Percentiles rank a stretch among this genome's conserved stretches.
These are phyloP conservation scores for Meyerozyma smithsonii DNA, from an alignment of 1,139 yeast genomes.

Conservation along the genomic window DNA sequence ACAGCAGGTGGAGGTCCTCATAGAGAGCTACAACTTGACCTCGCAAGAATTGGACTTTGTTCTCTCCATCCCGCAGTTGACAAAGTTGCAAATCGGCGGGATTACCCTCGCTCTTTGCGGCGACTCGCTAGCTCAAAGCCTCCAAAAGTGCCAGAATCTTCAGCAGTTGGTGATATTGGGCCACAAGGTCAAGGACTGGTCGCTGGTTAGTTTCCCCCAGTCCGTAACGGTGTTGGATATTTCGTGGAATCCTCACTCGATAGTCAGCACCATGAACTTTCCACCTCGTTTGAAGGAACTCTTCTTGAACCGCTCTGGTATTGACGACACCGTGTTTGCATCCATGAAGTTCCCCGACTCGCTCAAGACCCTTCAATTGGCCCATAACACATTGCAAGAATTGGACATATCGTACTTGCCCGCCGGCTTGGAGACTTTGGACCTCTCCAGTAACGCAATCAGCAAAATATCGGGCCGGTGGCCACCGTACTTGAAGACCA, in stretches of 20 bases:
- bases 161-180: slow-evolving; percentile 28
- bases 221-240: slow-evolving; percentile 26
- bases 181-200: slow-evolving; percentile 30
- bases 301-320: slow-evolving; percentile 26
- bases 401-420: slow-evolving; percentile 25
- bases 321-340: slow-evolving; percentile 13
- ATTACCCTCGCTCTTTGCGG: slow-evolving; percentile 4
- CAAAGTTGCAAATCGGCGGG: slow-evolving; percentile 6
- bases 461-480: background rate
- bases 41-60: slow-evolving; percentile 19
- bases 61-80: slow-evolving; percentile 20
- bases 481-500: slow-evolving; percentile 1
- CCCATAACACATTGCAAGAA: slow-evolving; percentile 23
- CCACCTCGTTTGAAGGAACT: slow-evolving; percentile 23
- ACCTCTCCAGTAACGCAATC: slow-evolving; percentile 12
- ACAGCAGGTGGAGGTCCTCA: slow-evolving; percentile 19
- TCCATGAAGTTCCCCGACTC: slow-evolving; percentile 16
- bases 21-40: slow-evolving; percentile 23
- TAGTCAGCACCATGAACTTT: slow-evolving; percentile 20
- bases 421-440: slow-evolving; percentile 16
- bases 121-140: background rate
- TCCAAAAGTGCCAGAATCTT: slow-evolving; percentile 14
- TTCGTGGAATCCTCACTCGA: slow-evolving; percentile 27
- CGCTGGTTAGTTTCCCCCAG: slow-evolving; percentile 16
- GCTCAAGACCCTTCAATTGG: slow-evolving; percentile 30